Conservation (phyloP, 371 early-diverging fungal species). For the Apophysomyces trapeziformis region DNA sequence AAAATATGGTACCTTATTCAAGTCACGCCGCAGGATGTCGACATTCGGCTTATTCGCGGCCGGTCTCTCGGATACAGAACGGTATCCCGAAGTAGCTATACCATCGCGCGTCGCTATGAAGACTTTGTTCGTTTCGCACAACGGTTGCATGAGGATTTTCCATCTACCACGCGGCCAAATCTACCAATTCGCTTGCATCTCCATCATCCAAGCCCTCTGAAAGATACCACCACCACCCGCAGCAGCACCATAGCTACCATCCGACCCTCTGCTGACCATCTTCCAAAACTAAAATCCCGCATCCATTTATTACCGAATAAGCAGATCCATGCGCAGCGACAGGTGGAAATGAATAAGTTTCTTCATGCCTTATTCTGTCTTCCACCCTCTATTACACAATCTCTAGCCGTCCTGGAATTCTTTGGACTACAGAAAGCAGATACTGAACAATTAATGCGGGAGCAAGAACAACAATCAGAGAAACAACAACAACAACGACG, state of each 20-base stretch:
- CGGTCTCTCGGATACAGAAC: constrained; percentile 11
- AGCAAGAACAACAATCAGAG: constrained; percentile 14
- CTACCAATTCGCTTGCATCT: not conserved
- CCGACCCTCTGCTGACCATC: not conserved
- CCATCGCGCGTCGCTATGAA: constrained; percentile 35
- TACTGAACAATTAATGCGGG: constrained; percentile 20
- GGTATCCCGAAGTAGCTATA: constrained; percentile 23
- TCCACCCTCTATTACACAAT: constrained; percentile 25
- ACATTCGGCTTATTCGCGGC: constrained; percentile 20
- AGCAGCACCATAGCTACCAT: constrained; percentile 1
- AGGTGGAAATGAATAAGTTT: constrained; percentile 31
- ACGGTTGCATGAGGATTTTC: constrained; percentile 24
- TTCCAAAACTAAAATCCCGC: constrained; percentile 26
- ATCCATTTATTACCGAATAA: constrained; percentile 27
- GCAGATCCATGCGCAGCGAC: constrained; percentile 23
- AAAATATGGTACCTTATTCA: constrained; percentile 31
- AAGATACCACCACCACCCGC: not conserved
- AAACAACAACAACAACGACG: not conserved
- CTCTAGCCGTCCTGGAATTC: constrained; percentile 35
- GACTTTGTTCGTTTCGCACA: constrained; percentile 30
- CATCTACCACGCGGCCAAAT: constrained; percentile 6
- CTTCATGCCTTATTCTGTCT: constrained; percentile 26
- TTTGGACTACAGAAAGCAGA: constrained; percentile 34
- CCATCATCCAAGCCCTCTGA: not conserved
- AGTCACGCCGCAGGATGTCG: constrained; percentile 27